phyloP scores from a whole-genome alignment of 805 yeast genomes.

The Ogataea degrootiae region DNA sequence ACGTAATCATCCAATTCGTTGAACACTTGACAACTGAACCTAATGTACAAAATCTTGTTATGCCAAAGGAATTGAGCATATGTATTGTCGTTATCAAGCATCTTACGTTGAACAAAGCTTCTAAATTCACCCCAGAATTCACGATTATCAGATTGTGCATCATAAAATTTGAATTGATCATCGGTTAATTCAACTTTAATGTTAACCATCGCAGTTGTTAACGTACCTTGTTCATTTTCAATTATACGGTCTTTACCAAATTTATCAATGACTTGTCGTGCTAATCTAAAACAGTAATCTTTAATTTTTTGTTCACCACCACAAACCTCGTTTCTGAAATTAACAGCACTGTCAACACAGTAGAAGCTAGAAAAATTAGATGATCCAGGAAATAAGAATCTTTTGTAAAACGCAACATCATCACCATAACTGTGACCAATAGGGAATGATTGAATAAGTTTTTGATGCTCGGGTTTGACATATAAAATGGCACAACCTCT shows the following conservation, averaged over 20 bases:
- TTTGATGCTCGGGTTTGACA: conserved; percentile 48
- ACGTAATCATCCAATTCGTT: conserved; percentile 52
- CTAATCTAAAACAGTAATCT: conserved; percentile 43
- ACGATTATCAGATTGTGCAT: conserved; percentile 1
- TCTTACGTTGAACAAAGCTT: conserved; percentile 15
- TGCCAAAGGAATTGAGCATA: conserved; percentile 44
- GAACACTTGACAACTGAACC: conserved; percentile 61
- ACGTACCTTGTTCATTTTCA: conserved; percentile 31
- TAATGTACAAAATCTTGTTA: conserved; percentile 35
- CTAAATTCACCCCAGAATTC: conserved; percentile 9
- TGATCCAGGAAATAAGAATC: conserved; percentile 51
- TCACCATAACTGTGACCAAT: conserved; percentile 44
- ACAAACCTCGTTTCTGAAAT: conserved; percentile 48
- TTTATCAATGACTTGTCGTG: conserved; percentile 36
- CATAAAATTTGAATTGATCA: conserved; percentile 3
- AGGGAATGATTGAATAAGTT: conserved; percentile 50
- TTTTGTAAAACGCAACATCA: conserved; percentile 35
- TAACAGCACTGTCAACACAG: conserved; percentile 43
- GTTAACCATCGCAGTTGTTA: conserved; percentile 40
- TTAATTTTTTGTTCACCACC: conserved; percentile 56
- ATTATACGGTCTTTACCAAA: conserved; percentile 37
- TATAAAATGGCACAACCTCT: conserved; percentile 56
- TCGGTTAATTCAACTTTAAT: conserved; percentile 33
- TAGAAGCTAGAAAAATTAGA: conserved; percentile 39
- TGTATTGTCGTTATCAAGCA: conserved; percentile 34